Evolutionary conservation across 2,329 filamentous ascomycete genomes (phyloP), one percentile per base, ranked within the genome.

Genomic region (Verticillium albo-atrum): DNA sequence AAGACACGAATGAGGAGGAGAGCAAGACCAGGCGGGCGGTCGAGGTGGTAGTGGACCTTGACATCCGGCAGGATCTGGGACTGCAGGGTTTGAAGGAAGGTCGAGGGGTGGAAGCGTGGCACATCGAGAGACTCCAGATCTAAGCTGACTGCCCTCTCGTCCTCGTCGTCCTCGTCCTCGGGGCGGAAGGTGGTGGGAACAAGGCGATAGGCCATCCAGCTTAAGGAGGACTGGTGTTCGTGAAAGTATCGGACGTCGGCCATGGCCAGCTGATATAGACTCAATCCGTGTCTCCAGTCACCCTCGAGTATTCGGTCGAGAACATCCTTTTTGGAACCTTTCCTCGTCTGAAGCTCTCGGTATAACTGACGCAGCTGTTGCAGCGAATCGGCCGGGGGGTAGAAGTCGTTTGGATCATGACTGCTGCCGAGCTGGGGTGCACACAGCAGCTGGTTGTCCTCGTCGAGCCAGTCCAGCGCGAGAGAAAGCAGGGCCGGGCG

Each of bases 41-140:
- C 87, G 61, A 95, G 84, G 66, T 91, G 88, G 72, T 91, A 95
- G 73, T 96, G 90, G 5, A 90, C 89, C 72, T 95, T 96, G 66
- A 93, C 84, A 60, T 95, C 83, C 1, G 91, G 90, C 1, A 91
- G 79, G 20, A 92, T 82, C 68, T 93, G 88, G 47, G 80, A 79
- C 65, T 93, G 89, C 2, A 97, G 83, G 64, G 88, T 89, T 64
- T 85, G 84, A 37, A 96, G 78, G 71, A 96, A 96, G 0, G 89
- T 90, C 4, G 89, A 86, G 1, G 91, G 89, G 68, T 96, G 90
- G 67, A 95, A 91, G 17, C 89, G 86, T 12, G 91, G 91, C 55
- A 88, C 75, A 3, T 72, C 68, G 32, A 86, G 71, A 6, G 79
- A 77, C 63, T 75, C 71, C 54, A 74, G 72, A 67, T 85, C 79